Evolutionary conservation across 331 rosid species (phyloP).

Genomic region (Acacia pycnantha): DNA sequence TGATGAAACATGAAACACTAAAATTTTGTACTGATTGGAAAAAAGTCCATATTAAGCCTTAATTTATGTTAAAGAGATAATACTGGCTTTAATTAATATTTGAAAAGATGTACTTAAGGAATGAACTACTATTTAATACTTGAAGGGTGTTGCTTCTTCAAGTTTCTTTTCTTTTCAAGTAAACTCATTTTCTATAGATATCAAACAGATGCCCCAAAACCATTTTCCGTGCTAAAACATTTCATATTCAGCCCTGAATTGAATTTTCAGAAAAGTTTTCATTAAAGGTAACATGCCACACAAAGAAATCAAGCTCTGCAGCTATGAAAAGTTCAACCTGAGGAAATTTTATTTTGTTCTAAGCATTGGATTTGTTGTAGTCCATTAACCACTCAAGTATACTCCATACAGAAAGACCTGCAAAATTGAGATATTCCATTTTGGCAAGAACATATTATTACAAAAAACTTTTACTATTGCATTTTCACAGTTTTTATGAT

Average conservation of each 20-base stretch:
- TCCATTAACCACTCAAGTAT: not conserved
- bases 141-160: not conserved
- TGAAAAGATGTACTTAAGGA: not conserved
- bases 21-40: not conserved
- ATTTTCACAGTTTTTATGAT: not conserved
- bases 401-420: not conserved
- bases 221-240: not conserved
- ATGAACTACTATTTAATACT: not conserved
- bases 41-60: not conserved
- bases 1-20: not conserved
- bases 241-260: not conserved
- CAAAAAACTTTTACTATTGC: not conserved
- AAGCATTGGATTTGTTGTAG: not conserved
- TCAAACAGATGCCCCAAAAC: not conserved
- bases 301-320: constrained; percentile 3
- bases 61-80: not conserved
- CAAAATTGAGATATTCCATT: constrained; percentile 10
- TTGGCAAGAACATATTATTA: not conserved
- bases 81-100: not conserved
- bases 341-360: not conserved
- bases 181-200: not conserved
- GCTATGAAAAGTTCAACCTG: not conserved
- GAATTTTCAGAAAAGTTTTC: not conserved
- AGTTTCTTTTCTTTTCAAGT: not conserved
- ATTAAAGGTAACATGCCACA: not conserved